These are phyloP conservation scores for Picea abies DNA, from an alignment of 83 land plant species.

Conservation along the genomic window DNA sequence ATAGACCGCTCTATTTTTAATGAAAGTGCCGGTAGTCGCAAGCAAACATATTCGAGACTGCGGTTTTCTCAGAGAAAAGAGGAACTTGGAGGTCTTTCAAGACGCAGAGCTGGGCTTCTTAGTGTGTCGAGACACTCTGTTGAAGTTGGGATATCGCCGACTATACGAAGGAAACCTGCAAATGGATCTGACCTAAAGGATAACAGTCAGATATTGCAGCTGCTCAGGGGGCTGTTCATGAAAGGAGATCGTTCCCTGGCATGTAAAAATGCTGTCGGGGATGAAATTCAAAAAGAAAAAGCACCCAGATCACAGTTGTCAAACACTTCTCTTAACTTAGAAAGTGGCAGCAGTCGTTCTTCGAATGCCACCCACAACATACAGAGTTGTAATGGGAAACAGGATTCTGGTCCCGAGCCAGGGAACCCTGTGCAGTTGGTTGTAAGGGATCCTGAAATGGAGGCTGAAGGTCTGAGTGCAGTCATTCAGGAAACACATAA, in stretches of 20 bases:
- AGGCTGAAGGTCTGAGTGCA: too few species aligned
- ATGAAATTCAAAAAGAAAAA: background rate
- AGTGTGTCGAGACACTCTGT: conserved; percentile 14
- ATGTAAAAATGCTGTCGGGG: background rate
- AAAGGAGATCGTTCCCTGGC: background rate
- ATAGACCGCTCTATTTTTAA: conserved; percentile 67
- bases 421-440: background rate
- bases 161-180: conserved; percentile 4
- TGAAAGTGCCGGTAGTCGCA: conserved; percentile 70
- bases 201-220: conserved; percentile 28
- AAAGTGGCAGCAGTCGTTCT: conserved; percentile 11
- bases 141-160: conserved; percentile 24
- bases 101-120: conserved; percentile 22
- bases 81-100: conserved; percentile 5
- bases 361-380: background rate
- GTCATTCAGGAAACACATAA: conserved; percentile 1
- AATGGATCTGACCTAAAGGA: conserved; percentile 15
- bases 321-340: conserved; percentile 8
- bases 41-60: conserved; percentile 69
- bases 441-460: background rate
- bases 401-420: background rate
- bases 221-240: conserved; percentile 25
- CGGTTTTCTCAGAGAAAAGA: conserved; percentile 30
- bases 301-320: background rate
- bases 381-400: background rate